These are phyloP conservation scores for Periglandula ipomoeae DNA, from an alignment of 2,329 filamentous ascomycete species.

Conservation along the genomic window DNA sequence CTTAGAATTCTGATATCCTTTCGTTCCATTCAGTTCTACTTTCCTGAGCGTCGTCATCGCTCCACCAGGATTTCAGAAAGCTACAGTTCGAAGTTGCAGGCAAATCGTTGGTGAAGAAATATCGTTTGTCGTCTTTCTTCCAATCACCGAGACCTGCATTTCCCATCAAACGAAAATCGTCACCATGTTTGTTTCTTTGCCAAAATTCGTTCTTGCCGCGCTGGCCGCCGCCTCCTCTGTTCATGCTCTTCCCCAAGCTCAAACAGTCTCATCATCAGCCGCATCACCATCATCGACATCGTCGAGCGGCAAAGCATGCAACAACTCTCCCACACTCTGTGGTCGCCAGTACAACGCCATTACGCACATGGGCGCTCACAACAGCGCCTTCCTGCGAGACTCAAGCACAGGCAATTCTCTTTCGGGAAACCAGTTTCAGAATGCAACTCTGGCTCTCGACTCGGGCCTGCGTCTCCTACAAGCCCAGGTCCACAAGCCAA, in stretches of 20 bases:
- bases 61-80: not conserved
- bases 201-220: constrained; percentile 13
- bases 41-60: not conserved
- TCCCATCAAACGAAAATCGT: not conserved
- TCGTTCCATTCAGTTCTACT: too few relatives aligned
- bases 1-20: too few relatives aligned
- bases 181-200: constrained; percentile 16
- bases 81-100: not conserved
- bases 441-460: constrained; percentile 60
- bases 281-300: constrained; percentile 9
- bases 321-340: constrained; percentile 72
- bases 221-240: constrained; percentile 15
- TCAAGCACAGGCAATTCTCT: constrained; percentile 49
- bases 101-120: not conserved
- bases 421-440: constrained; percentile 65
- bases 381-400: constrained; percentile 64
- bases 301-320: constrained; percentile 47
- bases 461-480: constrained; percentile 64
- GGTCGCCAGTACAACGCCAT: constrained; percentile 62
- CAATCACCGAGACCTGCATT: too few relatives aligned
- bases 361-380: constrained; percentile 69
- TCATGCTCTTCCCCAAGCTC: constrained; percentile 16
- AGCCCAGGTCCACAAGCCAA: constrained; percentile 58
- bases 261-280: constrained; percentile 6
- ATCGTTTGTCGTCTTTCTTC: too few relatives aligned